A percentile compares a stretch with the other conserved stretches of the same genome.
Conservation (phyloP, 129 eudicot genomes). For the Mikania micrantha region DNA sequence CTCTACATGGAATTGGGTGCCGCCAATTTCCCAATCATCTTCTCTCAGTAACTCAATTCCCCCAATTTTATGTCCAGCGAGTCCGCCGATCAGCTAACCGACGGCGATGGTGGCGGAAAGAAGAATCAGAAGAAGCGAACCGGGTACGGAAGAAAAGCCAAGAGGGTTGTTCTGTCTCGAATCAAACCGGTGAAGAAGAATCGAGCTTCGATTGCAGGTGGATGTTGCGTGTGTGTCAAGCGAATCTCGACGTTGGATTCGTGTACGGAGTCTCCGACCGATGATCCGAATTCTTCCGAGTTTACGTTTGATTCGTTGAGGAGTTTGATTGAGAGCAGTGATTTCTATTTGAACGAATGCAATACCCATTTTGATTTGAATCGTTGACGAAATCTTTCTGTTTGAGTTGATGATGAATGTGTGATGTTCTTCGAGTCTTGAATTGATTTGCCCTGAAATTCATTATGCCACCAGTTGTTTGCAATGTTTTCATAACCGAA, state of each 20-base stretch:
- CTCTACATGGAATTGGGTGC: not conserved
- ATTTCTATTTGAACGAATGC: constrained; percentile 56
- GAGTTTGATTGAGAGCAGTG: constrained; percentile 60
- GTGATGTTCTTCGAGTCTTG: too few relatives aligned
- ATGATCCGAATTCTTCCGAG: constrained; percentile 46
- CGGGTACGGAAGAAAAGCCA: constrained; percentile 26
- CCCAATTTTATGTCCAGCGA: constrained; percentile 15
- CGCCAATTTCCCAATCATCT: not conserved
- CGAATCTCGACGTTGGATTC: constrained; percentile 31
- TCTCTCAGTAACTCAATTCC: not conserved
- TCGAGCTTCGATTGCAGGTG: constrained; percentile 10
- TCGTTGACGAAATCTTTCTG: not conserved
- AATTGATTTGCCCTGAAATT: too few relatives aligned
- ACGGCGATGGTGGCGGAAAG: constrained; percentile 7
- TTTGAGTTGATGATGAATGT: not conserved
- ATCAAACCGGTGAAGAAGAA: constrained; percentile 26
- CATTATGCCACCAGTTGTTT: too few relatives aligned
- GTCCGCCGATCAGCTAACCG: not conserved
- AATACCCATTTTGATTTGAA: constrained; percentile 60
- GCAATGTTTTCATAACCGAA: too few relatives aligned
- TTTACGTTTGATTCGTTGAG: constrained; percentile 42
- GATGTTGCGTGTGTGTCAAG: constrained; percentile 35
- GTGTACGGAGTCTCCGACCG: constrained; percentile 40
- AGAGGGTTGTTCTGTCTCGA: constrained; percentile 33
- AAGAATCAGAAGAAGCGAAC: not conserved